These are phyloP conservation scores for Moesziomyces sp. DNA, from an alignment of 1,284 basidiomycete species.

Conservation along the genomic window DNA sequence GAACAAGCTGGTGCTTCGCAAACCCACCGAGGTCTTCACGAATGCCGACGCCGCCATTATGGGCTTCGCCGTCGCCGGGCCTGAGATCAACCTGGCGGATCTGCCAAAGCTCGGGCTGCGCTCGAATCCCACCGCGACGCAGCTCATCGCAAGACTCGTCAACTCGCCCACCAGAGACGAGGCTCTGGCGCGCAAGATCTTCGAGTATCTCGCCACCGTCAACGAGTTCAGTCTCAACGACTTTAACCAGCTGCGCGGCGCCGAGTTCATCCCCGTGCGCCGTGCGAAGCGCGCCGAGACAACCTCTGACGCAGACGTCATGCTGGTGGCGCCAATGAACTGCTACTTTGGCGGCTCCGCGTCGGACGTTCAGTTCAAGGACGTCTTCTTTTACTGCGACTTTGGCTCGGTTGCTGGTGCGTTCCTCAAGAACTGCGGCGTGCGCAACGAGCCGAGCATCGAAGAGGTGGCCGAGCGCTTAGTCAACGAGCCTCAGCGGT, in stretches of 20 bases:
- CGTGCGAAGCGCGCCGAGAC: slow-evolving; percentile 12
- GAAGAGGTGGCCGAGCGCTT: slow-evolving; percentile 74
- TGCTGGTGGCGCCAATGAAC: slow-evolving; percentile 68
- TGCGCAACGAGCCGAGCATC: slow-evolving; percentile 86
- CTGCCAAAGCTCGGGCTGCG: slow-evolving; percentile 78
- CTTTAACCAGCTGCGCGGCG: slow-evolving; percentile 35
- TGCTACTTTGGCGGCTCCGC: slow-evolving; percentile 72
- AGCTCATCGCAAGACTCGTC: slow-evolving; percentile 76
- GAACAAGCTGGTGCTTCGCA: slow-evolving; percentile 73
- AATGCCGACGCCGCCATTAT: slow-evolving; percentile 78
- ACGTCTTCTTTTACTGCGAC: slow-evolving; percentile 81
- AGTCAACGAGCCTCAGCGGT: slow-evolving; percentile 72
- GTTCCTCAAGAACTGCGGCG: slow-evolving; percentile 85
- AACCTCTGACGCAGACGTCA: slow-evolving; percentile 15
- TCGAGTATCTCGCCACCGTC: slow-evolving; percentile 78
- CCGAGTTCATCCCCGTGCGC: slow-evolving; percentile 59
- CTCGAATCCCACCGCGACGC: slow-evolving; percentile 78
- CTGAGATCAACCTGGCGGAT: slow-evolving; percentile 71
- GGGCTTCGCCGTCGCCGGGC: slow-evolving; percentile 78
- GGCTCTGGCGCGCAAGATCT: slow-evolving; percentile 76
- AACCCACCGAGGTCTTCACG: slow-evolving; percentile 81
- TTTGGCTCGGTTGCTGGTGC: slow-evolving; percentile 84
- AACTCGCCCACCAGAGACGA: slow-evolving; percentile 75
- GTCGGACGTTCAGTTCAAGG: slow-evolving; percentile 53
- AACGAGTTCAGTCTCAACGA: slow-evolving; percentile 51